Conservation (phyloP, 2,329 filamentous ascomycete species). For the Apiospora phragmitis region DNA sequence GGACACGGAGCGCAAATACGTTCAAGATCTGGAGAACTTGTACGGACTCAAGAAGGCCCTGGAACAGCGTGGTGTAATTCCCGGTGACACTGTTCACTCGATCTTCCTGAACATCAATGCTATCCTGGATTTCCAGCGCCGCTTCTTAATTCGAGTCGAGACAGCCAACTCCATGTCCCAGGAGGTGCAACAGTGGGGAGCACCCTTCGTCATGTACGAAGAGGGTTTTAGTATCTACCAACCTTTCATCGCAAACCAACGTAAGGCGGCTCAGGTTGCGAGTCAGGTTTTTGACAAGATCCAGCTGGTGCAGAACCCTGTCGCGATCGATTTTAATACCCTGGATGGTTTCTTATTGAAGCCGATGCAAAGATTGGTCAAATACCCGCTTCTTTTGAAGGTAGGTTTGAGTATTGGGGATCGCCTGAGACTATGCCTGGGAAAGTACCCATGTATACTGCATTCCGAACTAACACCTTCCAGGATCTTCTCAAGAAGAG, state of each 20-base stretch:
- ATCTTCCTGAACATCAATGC: slow-evolving; percentile 97
- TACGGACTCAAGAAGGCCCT: slow-evolving; percentile 89
- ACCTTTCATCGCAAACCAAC: slow-evolving; percentile 95
- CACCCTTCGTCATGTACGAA: slow-evolving; percentile 82
- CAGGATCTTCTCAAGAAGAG: slow-evolving; percentile 82
- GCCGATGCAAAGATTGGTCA: slow-evolving; percentile 92
- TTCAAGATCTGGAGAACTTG: slow-evolving; percentile 92
- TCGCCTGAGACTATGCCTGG: background rate
- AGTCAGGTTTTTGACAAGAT: slow-evolving; percentile 87
- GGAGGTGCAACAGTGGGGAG: slow-evolving; percentile 86
- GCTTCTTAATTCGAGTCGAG: slow-evolving; percentile 93
- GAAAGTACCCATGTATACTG: background rate
- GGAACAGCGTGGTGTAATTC: slow-evolving; percentile 83
- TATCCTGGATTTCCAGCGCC: slow-evolving; percentile 91
- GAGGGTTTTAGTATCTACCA: slow-evolving; percentile 92
- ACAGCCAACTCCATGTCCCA: slow-evolving; percentile 85
- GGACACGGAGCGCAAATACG: slow-evolving; percentile 95
- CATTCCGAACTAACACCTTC: background rate
- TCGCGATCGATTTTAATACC: slow-evolving; percentile 84
- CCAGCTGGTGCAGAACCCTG: slow-evolving; percentile 69
- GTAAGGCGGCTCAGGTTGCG: slow-evolving; percentile 83
- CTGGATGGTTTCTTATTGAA: slow-evolving; percentile 92
- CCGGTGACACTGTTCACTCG: slow-evolving; percentile 86
- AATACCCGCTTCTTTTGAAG: slow-evolving; percentile 88
- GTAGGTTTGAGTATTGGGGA: slow-evolving; percentile 44